Evolutionary conservation across 257 asterid species (phyloP).

Genomic region (Cynanchum wilfordii): DNA sequence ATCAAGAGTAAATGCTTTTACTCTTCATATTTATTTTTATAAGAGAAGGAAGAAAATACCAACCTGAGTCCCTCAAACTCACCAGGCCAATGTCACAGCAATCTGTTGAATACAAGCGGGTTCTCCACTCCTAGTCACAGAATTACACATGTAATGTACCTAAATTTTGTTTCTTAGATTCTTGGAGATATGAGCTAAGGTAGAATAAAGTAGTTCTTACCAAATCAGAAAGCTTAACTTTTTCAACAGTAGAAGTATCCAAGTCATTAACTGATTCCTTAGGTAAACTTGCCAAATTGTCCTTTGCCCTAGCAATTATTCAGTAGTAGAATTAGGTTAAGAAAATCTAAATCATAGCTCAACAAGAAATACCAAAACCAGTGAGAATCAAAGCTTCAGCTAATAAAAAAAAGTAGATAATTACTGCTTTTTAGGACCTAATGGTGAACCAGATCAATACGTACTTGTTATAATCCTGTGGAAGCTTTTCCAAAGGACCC

Average conservation of each 20-base stretch:
- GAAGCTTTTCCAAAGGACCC: constrained; percentile 63
- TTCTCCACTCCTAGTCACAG: constrained; percentile 67
- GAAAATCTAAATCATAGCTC: constrained; percentile 12
- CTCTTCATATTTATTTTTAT: constrained; percentile 1
- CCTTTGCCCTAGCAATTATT: constrained; percentile 42
- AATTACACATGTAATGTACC: constrained; percentile 5
- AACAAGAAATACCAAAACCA: constrained; percentile 3
- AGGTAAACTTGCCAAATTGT: constrained; percentile 35
- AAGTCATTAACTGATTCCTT: constrained; percentile 37
- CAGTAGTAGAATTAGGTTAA: constrained; percentile 24
- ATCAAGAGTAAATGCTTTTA: background rate
- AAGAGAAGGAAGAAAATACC: constrained; percentile 19
- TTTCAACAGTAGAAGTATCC: constrained; percentile 47
- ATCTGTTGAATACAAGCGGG: constrained; percentile 63
- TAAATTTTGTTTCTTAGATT: background rate
- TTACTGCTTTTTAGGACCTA: constrained; percentile 4
- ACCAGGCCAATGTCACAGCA: constrained; percentile 91
- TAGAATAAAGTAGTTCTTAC: constrained; percentile 36
- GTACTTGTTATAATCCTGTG: constrained; percentile 66
- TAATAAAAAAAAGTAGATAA: background rate
- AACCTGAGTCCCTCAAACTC: constrained; percentile 57
- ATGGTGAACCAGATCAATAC: constrained; percentile 17
- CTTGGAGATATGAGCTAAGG: constrained; percentile 7
- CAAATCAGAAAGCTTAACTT: constrained; percentile 72
- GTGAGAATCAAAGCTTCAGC: background rate